Base-by-base conservation (phyloP, 352 stramenopile species). In the Globisporangium parvum region DNA sequence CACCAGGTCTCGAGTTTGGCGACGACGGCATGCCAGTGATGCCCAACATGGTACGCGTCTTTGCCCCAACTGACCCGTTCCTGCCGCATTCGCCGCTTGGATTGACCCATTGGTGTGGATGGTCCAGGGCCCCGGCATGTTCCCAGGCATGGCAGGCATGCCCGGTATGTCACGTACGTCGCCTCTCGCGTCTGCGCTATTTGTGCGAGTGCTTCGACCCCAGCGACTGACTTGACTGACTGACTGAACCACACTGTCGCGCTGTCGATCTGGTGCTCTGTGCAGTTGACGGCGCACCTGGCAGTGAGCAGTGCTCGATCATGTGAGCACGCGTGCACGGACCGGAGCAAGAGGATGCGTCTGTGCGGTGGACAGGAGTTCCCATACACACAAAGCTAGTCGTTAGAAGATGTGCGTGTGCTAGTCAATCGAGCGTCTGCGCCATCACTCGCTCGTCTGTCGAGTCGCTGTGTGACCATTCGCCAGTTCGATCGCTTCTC, bases 11-110 rank as follows among this genome's bases (percentile, higher is more conserved):
- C 8, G 50, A 63, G 31, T 63, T 63, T 31, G 57, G 57, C 46
- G 79, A 92, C 14, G 93, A 99, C 65, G 97, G 97, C 52, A 96
- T 99, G 74, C 97, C 97, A 0, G 89, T 98, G 55, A 97, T 99
- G 80, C 87, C 95, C 44, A 95, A 96, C 52, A 92, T 98, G 78
- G 87, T 90, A 66, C 17, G 63, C n/a, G n/a, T n/a, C n/a, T n/a
- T 31, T 31, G 26, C 6, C 26, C 26, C 26, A 31, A 31, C 6
- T 37, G 31, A 37, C 10, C 31, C 31, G 12, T 37, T n/a, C n/a
- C n/a, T n/a, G n/a, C n/a, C n/a, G n/a, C 31, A 12, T 14, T 14
- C 8, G 31, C 10, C 40, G 39, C 21, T 23, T 51, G 49, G n/a
- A 17, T 39, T 21, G 21, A 55, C 52, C 56, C 14, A 48, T 40